A percentile compares a stretch with the other conserved stretches of the same genome.
Evolutionary conservation across 331 rosid genomes (phyloP).

Genomic region (Saraca asoca): DNA sequence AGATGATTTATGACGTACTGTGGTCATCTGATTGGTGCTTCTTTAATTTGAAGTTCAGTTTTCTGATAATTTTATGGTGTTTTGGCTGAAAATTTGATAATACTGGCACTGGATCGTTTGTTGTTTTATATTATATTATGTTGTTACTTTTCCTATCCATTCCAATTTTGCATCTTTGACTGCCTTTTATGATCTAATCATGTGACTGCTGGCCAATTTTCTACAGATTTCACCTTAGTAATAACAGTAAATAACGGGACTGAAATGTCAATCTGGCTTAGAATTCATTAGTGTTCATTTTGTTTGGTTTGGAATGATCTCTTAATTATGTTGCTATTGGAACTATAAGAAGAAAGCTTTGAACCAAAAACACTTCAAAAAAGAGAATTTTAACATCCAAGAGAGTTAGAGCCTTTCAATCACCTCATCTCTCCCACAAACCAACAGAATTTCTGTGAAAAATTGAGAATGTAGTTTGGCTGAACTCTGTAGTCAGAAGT

Average conservation of each 20-base stretch:
- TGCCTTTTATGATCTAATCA: not conserved
- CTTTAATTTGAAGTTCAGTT: not conserved
- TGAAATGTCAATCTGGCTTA: not conserved
- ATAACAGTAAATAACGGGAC: not conserved
- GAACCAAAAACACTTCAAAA: not conserved
- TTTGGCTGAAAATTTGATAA: not conserved
- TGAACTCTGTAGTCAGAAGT: not conserved
- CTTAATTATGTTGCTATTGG: not conserved
- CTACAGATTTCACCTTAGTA: not conserved
- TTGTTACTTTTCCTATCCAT: not conserved
- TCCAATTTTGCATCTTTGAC: not conserved
- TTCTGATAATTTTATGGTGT: not conserved
- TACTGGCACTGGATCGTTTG: not conserved
- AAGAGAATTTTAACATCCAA: not conserved
- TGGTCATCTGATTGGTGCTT: not conserved
- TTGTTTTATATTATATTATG: not conserved
- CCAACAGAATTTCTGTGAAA: not conserved
- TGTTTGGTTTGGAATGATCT: not conserved
- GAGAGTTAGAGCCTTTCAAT: not conserved
- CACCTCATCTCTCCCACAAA: not conserved
- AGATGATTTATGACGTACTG: not conserved
- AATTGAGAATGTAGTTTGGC: not conserved
- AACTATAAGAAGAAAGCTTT: not conserved
- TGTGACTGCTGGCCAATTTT: not conserved
- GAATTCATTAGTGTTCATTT: not conserved